A percentile compares a stretch with the other conserved stretches of the same genome.
These are phyloP conservation scores for Hemileccinum rubropunctum DNA, from an alignment of 768 basidiomycete genomes.

Conservation along the genomic window DNA sequence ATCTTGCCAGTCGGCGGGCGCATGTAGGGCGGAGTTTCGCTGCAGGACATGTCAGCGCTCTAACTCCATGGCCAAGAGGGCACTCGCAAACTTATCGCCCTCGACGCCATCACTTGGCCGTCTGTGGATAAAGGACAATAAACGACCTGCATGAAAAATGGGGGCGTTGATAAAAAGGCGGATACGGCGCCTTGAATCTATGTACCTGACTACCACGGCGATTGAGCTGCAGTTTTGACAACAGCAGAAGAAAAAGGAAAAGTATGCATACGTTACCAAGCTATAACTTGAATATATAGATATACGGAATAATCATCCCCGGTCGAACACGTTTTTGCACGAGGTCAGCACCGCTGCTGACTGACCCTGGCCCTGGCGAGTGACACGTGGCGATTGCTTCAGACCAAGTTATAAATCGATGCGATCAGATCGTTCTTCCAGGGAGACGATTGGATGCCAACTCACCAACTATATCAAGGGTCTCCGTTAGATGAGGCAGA, in stretches of 20 bases:
- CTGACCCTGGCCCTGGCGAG: neutral
- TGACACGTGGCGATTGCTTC: slow-evolving; percentile 8
- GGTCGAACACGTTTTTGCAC: neutral
- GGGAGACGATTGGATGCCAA: neutral
- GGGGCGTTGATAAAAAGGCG: slow-evolving; percentile 3
- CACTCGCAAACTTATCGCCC: too few relatives aligned
- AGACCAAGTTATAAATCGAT: slow-evolving; percentile 3
- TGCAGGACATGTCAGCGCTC: too few relatives aligned
- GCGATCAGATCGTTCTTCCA: neutral
- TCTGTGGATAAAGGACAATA: too few relatives aligned
- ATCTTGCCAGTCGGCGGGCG: too few relatives aligned
- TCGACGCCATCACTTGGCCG: too few relatives aligned
- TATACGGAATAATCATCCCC: neutral
- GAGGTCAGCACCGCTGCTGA: neutral
- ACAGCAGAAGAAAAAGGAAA: neutral
- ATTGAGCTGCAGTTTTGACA: neutral
- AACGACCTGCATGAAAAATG: neutral
- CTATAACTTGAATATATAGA: neutral
- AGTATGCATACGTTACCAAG: slow-evolving; percentile 1
- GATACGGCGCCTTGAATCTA: neutral
- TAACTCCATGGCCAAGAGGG: too few relatives aligned
- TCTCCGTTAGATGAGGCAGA: neutral
- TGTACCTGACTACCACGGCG: neutral
- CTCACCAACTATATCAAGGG: neutral
- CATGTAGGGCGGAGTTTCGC: too few relatives aligned